Evolutionary conservation across 768 basidiomycete genomes (phyloP), one percentile per base, ranked within the genome.

Genomic region (Mycena vulgaris): DNA sequence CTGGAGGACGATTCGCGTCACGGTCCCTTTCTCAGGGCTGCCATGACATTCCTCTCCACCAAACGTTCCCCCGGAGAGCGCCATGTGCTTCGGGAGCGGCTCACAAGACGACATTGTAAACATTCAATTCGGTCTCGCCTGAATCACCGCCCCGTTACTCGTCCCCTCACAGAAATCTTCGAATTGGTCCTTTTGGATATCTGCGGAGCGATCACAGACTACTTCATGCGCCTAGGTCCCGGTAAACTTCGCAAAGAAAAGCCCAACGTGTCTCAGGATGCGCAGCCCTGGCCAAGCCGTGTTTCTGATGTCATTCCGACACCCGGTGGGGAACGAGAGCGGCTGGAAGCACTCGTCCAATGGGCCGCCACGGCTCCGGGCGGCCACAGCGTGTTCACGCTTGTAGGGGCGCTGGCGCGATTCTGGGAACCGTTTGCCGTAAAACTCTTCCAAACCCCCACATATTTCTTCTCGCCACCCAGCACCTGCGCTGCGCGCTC

Each of bases 1-100:
- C 6, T 10, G 17, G 64, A 47, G 56, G 65, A 60, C 21, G 57
- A 59, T 59, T 37, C 65, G 10, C 48, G 65, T 23, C 65, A 53
- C 42, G 65, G 57, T n/a, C 37, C 65, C 28, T 8, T 66, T 17
- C 37, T 66, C 31, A 51, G 57, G 37, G 56, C 65, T 17, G 57
- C 48, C 21, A 66, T 66, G 65, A 2, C 7, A 39, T 56, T 51
- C 39, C 47, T 66, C 37, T 42, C 56, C 33, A 30, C 48, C 48
- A 31, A 33, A 52, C 42, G 64, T 19, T 59, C 65, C 21, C 48
- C 45, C 27, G 23, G 52, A n/a, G 33, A 59, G 23, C 57, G 25
- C 23, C 37, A 6, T 19, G 65, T 49, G 19, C 57, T 66, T 21
- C 56, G 39, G 49, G 28, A 33, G 49, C 47, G 47, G 23, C 51